Evolutionary conservation across 345 rosid genomes (phyloP).

Genomic region (Eucalyptus pumila): DNA sequence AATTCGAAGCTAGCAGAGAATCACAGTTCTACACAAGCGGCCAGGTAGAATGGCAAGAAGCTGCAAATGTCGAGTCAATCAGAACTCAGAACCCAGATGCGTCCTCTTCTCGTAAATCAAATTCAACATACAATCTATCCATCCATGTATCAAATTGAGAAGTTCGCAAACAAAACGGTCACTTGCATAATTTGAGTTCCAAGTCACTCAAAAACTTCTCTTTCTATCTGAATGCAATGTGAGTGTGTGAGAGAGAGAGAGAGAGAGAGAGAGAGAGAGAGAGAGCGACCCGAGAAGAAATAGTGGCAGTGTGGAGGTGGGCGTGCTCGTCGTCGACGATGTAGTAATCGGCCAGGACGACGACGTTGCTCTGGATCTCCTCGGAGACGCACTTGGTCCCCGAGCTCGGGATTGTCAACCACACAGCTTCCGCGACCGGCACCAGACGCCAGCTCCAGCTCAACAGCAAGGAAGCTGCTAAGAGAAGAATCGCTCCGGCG

Average conservation of each 20-base stretch:
- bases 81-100: background rate
- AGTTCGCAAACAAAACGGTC: background rate
- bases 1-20: background rate
- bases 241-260: background rate
- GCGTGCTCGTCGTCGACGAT: conserved; percentile 56
- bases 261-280: background rate
- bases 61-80: background rate
- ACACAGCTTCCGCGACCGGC: conserved; percentile 37
- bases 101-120: background rate
- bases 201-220: background rate
- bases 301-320: conserved; percentile 11
- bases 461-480: background rate
- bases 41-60: background rate
- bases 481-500: background rate
- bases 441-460: background rate
- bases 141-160: background rate
- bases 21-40: background rate
- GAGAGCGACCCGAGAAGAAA: conserved; percentile 40
- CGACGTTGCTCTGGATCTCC: conserved; percentile 78
- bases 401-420: conserved; percentile 68
- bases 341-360: conserved; percentile 71
- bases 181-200: background rate
- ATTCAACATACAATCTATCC: background rate
- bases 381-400: conserved; percentile 92
- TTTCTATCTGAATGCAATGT: background rate